Evolutionary conservation across 805 yeast species (phyloP).

Genomic region (Suhomyces canberraensis): DNA sequence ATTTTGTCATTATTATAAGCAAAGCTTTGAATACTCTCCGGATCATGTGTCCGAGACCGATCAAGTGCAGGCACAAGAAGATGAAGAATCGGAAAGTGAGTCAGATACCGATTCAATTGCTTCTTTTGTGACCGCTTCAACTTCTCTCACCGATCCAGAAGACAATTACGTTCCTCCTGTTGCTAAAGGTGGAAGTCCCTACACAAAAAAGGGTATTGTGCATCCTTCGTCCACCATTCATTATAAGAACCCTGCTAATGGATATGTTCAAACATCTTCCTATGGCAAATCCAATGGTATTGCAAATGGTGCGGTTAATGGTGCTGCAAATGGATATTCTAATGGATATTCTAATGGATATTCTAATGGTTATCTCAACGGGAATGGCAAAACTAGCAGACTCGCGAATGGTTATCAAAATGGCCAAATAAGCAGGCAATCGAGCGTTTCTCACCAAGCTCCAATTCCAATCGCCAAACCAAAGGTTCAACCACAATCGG

Average conservation of each 20-base stretch:
- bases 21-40: conserved; percentile 8
- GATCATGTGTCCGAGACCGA: conserved; percentile 11
- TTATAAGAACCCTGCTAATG: not conserved
- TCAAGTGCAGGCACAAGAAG: conserved; percentile 4
- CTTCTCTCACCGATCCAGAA: conserved; percentile 21
- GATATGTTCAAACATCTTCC: not conserved
- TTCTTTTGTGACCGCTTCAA: conserved; percentile 31
- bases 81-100: conserved; percentile 13
- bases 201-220: conserved; percentile 4
- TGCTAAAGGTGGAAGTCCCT: conserved; percentile 6
- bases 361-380: not conserved
- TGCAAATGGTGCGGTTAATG: not conserved
- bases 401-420: not conserved
- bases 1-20: conserved; percentile 19
- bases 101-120: conserved; percentile 26
- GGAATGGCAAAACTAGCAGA: not conserved
- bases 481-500: not conserved
- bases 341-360: not conserved
- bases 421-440: not conserved
- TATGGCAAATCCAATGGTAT: not conserved
- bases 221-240: conserved; percentile 3
- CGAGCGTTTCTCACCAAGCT: not conserved
- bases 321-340: not conserved
- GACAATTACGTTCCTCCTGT: conserved; percentile 3
- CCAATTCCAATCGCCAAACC: not conserved